Evolutionary conservation across 306 rosid genomes (phyloP), one percentile per base, ranked within the genome.

Genomic region (Acacia acuminata): DNA sequence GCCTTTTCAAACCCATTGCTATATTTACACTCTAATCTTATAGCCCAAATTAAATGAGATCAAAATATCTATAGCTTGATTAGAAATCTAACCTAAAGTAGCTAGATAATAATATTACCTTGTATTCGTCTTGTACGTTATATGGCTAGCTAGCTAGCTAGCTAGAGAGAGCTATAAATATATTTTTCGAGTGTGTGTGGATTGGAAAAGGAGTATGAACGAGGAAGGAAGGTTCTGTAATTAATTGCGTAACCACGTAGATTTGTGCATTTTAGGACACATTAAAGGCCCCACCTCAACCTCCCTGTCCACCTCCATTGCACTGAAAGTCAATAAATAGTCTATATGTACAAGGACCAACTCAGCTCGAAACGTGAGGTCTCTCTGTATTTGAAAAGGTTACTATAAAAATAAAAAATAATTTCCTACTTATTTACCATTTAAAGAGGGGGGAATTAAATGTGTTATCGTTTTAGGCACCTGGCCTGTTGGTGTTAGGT

Each of bases 211-310:
- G 13, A 60, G 71, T 60, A 82, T 48, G 34, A 60, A 76, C 68
- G 72, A 83, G 74, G 55, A 79, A 86, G 89, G 79, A 66, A 72
- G 89, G 83, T 80, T 80, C 89, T 80, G 56, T 48, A 45, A 74
- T 75, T 77, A 68, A 68, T 45, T 77, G 19, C 60, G 78, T 51
- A 66, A 32, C 25, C 24, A 83, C 70, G 2, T 83, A 82, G 64
- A 40, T 47, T 70, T 55, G 45, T 71, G 51, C 47, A 34, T 36
- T 36, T 38, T 19, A 20, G 27, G 73, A 38, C 45, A 19, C 24
- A 38, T 10, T 34, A 34, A 66, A 36, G 71, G 45, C 45, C 17
- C 71, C 42, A 38, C 48, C 86, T 77, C 66, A 66, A 38, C 73
- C 84, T 77, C 58, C 78, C 61, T 34, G 75, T 70, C 90, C 71